A percentile compares a stretch with the other conserved stretches of the same genome.
Conservation (phyloP, 108 stramenopile species). For the Fistulifera solaris region DNA sequence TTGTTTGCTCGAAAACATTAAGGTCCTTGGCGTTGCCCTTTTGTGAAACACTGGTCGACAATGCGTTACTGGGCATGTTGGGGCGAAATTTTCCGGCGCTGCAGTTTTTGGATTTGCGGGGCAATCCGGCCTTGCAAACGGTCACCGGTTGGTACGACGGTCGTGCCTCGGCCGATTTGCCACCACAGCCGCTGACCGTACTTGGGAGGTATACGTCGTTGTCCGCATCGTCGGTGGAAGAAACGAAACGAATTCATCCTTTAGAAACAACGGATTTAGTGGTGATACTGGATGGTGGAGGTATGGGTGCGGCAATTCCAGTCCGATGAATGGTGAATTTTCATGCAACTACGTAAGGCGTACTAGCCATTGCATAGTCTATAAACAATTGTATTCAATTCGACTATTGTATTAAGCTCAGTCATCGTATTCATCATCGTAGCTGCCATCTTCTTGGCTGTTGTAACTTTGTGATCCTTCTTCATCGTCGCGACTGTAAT, state of each 20-base stretch:
- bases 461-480: conserved; percentile 4
- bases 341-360: no score
- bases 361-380: no score
- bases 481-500: background rate
- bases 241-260: conserved; percentile 58
- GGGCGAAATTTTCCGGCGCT: conserved; percentile 51
- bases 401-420: no score
- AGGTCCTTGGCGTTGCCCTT: conserved; percentile 57
- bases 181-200: conserved; percentile 41
- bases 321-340: no score
- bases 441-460: conserved; percentile 1
- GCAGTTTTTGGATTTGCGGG: conserved; percentile 63
- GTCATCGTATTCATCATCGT: background rate
- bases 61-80: conserved; percentile 48
- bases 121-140: conserved; percentile 38
- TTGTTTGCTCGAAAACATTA: conserved; percentile 14
- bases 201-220: conserved; percentile 66
- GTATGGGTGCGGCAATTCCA: conserved; percentile 57
- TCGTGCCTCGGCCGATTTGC: conserved; percentile 36
- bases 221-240: conserved; percentile 43
- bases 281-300: conserved; percentile 50
- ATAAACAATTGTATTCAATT: no score
- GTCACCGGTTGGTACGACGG: conserved; percentile 76
- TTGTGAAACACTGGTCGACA: conserved; percentile 59
- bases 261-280: conserved; percentile 26